A percentile compares a stretch with the other conserved stretches of the same genome.
Evolutionary conservation across 495 filamentous ascomycete species (phyloP).

Genomic region (Penicillium maclennaniae): DNA sequence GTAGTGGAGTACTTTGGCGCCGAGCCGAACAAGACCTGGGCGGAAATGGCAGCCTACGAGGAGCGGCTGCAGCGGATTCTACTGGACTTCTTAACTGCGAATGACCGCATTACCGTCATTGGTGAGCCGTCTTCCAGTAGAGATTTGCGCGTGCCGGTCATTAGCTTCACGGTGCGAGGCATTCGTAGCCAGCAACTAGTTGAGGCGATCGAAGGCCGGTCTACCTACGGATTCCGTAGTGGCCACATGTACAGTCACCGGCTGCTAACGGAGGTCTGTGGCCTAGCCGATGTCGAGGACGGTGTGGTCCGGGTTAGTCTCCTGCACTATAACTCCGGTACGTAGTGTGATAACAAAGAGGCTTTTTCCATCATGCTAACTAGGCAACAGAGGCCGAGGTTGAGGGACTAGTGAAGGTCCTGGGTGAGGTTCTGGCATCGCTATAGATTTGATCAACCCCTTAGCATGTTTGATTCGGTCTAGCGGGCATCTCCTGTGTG

Average conservation of each 20-base stretch:
- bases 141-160: constrained; percentile 53
- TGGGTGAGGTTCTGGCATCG: constrained; percentile 38
- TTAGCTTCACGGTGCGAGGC: constrained; percentile 62
- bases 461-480: not conserved
- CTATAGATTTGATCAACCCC: not conserved
- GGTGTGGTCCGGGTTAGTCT: constrained; percentile 68
- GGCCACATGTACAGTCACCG: constrained; percentile 66
- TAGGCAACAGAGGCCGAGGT: constrained; percentile 52
- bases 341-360: constrained; percentile 22
- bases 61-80: constrained; percentile 54
- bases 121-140: constrained; percentile 48
- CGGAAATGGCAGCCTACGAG: constrained; percentile 54
- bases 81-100: constrained; percentile 49
- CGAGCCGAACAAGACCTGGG: constrained; percentile 41
- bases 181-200: constrained; percentile 55
- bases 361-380: constrained; percentile 9
- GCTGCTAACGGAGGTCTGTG: constrained; percentile 56
- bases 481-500: not conserved
- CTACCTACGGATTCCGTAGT: constrained; percentile 58
- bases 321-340: constrained; percentile 73
- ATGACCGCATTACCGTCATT: constrained; percentile 50
- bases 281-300: constrained; percentile 46
- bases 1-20: constrained; percentile 54
- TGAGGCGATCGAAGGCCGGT: constrained; percentile 54
- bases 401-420: constrained; percentile 42